Evolutionary conservation across 371 early-diverging fungal genomes (phyloP).

Genomic region (Mucor ambiguus): DNA sequence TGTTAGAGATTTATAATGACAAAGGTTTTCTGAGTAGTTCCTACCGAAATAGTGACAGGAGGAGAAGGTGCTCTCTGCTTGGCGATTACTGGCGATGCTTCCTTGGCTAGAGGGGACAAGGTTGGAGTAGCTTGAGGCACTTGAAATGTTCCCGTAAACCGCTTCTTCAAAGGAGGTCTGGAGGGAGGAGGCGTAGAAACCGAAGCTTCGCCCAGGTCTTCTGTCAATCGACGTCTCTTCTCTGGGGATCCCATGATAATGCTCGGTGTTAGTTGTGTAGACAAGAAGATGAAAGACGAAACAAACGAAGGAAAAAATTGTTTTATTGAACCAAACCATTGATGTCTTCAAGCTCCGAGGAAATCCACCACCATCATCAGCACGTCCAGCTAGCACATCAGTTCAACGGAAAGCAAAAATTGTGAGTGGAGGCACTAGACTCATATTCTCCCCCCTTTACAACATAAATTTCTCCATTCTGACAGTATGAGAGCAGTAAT

Average conservation of each 20-base stretch:
- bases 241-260: slow-evolving; percentile 3
- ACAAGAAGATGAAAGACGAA: background rate
- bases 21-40: background rate
- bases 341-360: background rate
- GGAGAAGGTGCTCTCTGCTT: background rate
- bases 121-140: slow-evolving; percentile 10
- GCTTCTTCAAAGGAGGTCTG: slow-evolving; percentile 32
- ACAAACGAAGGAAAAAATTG: background rate
- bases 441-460: background rate
- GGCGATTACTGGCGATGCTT: background rate
- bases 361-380: background rate
- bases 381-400: too few relatives aligned
- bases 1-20: too few relatives aligned
- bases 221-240: slow-evolving; percentile 7
- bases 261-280: background rate
- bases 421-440: background rate
- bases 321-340: background rate
- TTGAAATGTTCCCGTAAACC: slow-evolving; percentile 27
- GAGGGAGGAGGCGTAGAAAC: slow-evolving; percentile 14
- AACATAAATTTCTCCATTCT: background rate
- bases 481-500: slow-evolving; percentile 37
- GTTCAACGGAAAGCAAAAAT: too few relatives aligned
- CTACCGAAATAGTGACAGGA: background rate
- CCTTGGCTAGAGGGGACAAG: background rate
- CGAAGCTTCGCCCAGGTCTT: slow-evolving; percentile 6